Evolutionary conservation across 371 early-diverging fungal genomes (phyloP).

Genomic region (Mortierella sp.): DNA sequence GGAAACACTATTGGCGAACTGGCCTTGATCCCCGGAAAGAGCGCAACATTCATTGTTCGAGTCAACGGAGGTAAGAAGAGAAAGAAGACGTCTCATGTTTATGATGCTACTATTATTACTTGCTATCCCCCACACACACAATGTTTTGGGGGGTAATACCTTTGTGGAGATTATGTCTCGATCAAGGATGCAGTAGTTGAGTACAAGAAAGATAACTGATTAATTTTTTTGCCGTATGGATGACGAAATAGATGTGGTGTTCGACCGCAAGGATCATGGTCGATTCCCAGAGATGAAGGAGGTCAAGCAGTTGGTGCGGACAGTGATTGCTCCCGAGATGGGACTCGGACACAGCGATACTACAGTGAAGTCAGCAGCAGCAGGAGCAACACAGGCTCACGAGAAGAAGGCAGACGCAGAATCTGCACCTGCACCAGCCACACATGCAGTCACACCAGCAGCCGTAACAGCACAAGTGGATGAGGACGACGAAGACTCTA

Average conservation of each 20-base stretch:
- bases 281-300: conserved; percentile 85
- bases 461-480: background rate
- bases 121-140: no score
- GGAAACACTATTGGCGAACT: conserved; percentile 73
- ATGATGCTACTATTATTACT: no score
- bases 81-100: background rate
- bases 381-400: background rate
- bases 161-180: background rate
- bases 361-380: conserved; percentile 47
- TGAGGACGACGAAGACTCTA: conserved; percentile 34
- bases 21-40: conserved; percentile 74
- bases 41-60: conserved; percentile 73
- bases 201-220: background rate
- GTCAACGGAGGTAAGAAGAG: conserved; percentile 67
- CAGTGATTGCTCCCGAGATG: conserved; percentile 76
- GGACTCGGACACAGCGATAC: conserved; percentile 77
- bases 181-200: background rate
- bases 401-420: background rate
- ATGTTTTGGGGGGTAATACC: background rate
- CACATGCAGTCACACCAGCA: background rate
- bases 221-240: background rate
- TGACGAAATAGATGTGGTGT: conserved; percentile 61
- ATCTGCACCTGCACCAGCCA: background rate
- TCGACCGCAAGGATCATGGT: conserved; percentile 76
- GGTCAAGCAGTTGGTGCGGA: conserved; percentile 78